phyloP scores from a whole-genome alignment of 805 yeast species.

The Pichia deserticola region DNA sequence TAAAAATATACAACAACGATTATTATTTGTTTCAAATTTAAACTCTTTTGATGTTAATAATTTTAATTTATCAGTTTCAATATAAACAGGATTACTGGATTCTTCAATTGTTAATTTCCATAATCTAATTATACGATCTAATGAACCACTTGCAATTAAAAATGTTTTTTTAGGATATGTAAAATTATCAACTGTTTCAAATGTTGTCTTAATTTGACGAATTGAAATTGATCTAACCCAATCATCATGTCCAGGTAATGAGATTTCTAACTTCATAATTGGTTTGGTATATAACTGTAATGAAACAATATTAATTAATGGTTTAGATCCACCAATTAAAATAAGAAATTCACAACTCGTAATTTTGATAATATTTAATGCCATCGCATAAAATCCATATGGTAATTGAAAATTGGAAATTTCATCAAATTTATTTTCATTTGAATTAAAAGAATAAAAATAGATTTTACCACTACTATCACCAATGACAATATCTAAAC shows the following conservation, averaged over 20 bases:
- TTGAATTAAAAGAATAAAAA: constrained; percentile 38
- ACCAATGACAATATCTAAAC: constrained; percentile 47
- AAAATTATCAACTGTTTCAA: constrained; percentile 9
- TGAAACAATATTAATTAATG: constrained; percentile 38
- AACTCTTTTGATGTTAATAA: constrained; percentile 68
- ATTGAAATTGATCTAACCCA: constrained; percentile 81
- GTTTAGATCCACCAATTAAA: constrained; percentile 69
- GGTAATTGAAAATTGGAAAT: constrained; percentile 28
- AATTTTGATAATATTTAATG: constrained; percentile 30
- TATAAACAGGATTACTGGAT: constrained; percentile 39
- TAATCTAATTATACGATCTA: constrained; percentile 83
- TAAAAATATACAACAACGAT: constrained; percentile 48
- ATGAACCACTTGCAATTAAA: constrained; percentile 82
- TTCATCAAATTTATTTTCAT: constrained; percentile 20
- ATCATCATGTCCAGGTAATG: constrained; percentile 86
- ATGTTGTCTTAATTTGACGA: constrained; percentile 32
- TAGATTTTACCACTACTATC: constrained; percentile 53
- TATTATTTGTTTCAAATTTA: constrained; percentile 41
- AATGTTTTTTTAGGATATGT: constrained; percentile 36
- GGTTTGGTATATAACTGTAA: constrained; percentile 34
- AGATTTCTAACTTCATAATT: constrained; percentile 22
- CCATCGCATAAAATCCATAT: constrained; percentile 43
- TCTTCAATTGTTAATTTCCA: constrained; percentile 70
- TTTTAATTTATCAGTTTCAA: constrained; percentile 40
- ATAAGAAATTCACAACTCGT: constrained; percentile 35